Conservation (phyloP, 106 monocot species). For the Agapanthus africanus region DNA sequence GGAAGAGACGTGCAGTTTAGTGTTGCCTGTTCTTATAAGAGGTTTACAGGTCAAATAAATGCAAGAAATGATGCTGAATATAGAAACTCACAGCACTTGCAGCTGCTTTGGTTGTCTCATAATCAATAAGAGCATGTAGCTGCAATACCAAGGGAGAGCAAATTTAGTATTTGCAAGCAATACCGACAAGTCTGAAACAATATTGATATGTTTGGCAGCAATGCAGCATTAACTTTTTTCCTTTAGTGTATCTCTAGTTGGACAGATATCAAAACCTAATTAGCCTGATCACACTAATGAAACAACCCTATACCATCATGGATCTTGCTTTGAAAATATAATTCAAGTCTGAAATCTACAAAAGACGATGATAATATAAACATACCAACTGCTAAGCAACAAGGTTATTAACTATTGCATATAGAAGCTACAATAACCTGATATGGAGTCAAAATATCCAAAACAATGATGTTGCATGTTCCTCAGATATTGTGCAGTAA, state of each 20-base stretch:
- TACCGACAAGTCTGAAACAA: background rate
- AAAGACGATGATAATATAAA: background rate
- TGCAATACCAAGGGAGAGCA: slow-evolving; percentile 19
- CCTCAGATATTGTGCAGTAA: background rate
- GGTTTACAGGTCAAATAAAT: background rate
- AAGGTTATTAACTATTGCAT: background rate
- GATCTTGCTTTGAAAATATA: background rate
- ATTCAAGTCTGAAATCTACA: background rate
- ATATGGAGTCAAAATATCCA: background rate
- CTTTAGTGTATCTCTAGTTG: too few relatives aligned
- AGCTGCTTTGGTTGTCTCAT: slow-evolving; percentile 59
- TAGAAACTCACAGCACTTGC: slow-evolving; percentile 58
- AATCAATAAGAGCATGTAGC: slow-evolving; percentile 80
- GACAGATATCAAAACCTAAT: background rate
- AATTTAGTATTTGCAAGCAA: slow-evolving; percentile 2
- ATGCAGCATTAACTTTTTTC: too few relatives aligned
- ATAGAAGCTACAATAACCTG: background rate
- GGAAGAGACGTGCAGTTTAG: background rate
- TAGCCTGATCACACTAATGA: background rate
- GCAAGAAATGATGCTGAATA: background rate
- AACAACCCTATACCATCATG: background rate
- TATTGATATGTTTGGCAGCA: too few relatives aligned
- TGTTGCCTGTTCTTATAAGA: background rate
- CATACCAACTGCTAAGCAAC: background rate
- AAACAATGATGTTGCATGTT: background rate